These are phyloP conservation scores for Primulina eburnea DNA, from an alignment of 257 asterid genomes.

Conservation along the genomic window DNA sequence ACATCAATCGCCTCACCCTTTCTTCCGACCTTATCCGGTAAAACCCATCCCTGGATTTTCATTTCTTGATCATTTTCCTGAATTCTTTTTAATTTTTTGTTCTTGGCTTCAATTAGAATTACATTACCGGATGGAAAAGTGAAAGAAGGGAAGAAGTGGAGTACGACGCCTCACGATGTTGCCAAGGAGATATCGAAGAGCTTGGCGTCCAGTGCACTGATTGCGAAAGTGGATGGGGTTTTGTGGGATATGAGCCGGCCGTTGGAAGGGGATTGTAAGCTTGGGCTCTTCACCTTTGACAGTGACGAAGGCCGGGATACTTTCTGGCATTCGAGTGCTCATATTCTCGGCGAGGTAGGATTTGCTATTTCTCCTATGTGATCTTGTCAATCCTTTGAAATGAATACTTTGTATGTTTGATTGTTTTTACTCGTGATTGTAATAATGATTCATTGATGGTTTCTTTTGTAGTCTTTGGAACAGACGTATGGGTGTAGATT, in stretches of 20 bases:
- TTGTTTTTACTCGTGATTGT: slow-evolving; percentile 2
- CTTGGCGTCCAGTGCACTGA: slow-evolving; percentile 82
- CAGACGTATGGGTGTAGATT: slow-evolving; percentile 83
- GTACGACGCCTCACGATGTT: slow-evolving; percentile 76
- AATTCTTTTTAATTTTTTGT: background rate
- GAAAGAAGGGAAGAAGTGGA: slow-evolving; percentile 90
- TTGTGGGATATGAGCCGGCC: slow-evolving; percentile 94
- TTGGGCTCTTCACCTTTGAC: slow-evolving; percentile 69
- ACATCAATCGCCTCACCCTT: slow-evolving; percentile 52
- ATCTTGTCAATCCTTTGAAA: background rate
- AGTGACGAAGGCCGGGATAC: slow-evolving; percentile 93
- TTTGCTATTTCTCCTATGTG: background rate
- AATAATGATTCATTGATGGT: background rate
- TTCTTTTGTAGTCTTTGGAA: slow-evolving; percentile 60
- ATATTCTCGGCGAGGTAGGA: slow-evolving; percentile 89
- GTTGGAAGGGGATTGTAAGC: slow-evolving; percentile 83
- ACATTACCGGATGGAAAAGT: slow-evolving; percentile 67
- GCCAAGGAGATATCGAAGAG: slow-evolving; percentile 91
- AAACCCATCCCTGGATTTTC: background rate
- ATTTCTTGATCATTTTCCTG: background rate
- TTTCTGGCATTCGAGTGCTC: slow-evolving; percentile 99
- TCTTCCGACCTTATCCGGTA: slow-evolving; percentile 65
- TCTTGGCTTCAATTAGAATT: slow-evolving; percentile 44
- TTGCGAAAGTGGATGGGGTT: slow-evolving; percentile 70
- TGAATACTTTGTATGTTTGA: background rate